Evolutionary conservation across 2,329 filamentous ascomycete species (phyloP).

Genomic region (Pseudogymnoascus sp.): DNA sequence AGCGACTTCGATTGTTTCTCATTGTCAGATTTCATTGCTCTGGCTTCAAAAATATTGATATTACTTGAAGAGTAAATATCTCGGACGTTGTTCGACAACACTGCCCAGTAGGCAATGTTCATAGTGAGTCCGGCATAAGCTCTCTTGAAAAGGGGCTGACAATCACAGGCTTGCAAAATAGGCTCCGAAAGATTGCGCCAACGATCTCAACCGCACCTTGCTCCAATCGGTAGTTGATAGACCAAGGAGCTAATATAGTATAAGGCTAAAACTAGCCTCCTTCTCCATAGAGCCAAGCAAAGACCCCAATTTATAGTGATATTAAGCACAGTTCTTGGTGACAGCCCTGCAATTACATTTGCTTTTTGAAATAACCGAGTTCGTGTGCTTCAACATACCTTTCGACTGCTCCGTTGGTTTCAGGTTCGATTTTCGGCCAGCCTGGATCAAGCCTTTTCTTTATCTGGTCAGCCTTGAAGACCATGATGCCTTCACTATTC

Average conservation of each 20-base stretch:
- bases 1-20: background rate
- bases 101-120: background rate
- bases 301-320: background rate
- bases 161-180: background rate
- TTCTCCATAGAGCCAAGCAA: conserved; percentile 5
- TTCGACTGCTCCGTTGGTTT: background rate
- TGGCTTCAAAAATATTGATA: background rate
- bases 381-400: background rate
- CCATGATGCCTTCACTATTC: background rate
- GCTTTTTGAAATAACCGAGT: background rate
- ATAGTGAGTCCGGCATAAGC: background rate
- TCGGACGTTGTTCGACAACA: background rate
- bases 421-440: background rate
- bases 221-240: background rate
- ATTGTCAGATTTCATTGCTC: background rate
- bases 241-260: background rate
- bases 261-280: conserved; percentile 4
- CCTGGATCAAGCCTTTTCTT: background rate
- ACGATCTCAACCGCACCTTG: background rate
- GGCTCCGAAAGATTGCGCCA: background rate
- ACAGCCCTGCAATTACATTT: background rate
- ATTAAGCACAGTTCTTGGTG: background rate
- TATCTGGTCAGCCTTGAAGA: background rate
- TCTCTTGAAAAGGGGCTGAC: background rate
- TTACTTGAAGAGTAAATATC: background rate